phyloP scores from a whole-genome alignment of 2,329 filamentous ascomycete species.

The Magnaporthiopsis incrustans region DNA sequence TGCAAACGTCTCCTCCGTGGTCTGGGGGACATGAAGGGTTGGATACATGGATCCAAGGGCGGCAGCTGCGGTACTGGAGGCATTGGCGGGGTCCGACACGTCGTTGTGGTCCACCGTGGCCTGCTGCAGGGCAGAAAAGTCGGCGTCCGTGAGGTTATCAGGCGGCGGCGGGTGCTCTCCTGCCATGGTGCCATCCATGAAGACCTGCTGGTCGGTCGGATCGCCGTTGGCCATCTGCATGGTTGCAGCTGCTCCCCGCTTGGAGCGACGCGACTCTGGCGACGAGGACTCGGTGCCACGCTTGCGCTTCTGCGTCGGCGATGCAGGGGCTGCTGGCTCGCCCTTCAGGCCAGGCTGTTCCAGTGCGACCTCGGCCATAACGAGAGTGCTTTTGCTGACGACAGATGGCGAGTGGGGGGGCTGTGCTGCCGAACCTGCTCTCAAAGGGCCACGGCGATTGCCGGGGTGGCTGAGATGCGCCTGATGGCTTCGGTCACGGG shows the following conservation, averaged over 20 bases:
- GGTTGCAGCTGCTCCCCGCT: conserved; percentile 37
- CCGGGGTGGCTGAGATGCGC: neutral
- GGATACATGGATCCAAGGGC: conserved; percentile 51
- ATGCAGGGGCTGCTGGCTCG: conserved; percentile 1
- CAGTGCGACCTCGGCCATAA: conserved; percentile 8
- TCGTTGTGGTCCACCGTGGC: conserved; percentile 41
- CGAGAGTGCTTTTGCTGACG: neutral
- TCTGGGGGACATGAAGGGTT: conserved; percentile 47
- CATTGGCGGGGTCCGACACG: conserved; percentile 39
- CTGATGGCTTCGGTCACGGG: neutral
- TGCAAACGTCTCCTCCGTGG: conserved; percentile 53
- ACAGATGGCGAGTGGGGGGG: neutral
- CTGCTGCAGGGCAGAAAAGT: conserved; percentile 50
- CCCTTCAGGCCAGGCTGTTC: conserved; percentile 7
- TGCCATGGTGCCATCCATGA: conserved; percentile 47
- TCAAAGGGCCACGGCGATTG: neutral
- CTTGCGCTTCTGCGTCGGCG: conserved; percentile 42
- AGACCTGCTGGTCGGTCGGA: conserved; percentile 34
- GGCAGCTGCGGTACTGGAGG: conserved; percentile 51
- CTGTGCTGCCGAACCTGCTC: neutral
- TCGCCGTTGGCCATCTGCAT: conserved; percentile 32
- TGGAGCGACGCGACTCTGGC: conserved; percentile 40
- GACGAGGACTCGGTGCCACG: conserved; percentile 39
- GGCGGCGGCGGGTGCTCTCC: conserved; percentile 27
- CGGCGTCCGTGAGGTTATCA: conserved; percentile 33